These are phyloP conservation scores for Collybia sp. DNA, from an alignment of 768 basidiomycete species.

Conservation along the genomic window DNA sequence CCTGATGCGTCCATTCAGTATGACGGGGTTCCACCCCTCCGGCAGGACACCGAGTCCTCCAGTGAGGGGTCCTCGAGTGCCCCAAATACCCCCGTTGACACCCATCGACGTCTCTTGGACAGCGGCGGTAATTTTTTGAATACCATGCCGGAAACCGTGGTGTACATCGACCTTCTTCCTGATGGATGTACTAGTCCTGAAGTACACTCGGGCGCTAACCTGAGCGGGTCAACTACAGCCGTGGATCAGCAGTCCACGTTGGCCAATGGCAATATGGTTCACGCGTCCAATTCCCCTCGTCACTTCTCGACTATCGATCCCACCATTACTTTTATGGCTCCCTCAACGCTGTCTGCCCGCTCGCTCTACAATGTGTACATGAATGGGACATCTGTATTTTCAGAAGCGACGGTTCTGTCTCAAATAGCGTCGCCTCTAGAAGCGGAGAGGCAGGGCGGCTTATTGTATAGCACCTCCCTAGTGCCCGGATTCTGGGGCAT, in stretches of 20 bases:
- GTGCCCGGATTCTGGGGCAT: conserved; percentile 64
- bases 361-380: conserved; percentile 53
- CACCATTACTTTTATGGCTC: conserved; percentile 58
- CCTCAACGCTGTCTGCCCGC: conserved; percentile 39
- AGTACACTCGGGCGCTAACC: conserved; percentile 4
- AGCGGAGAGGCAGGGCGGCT: conserved; percentile 19
- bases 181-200: conserved; percentile 9
- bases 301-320: conserved; percentile 59
- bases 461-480: conserved; percentile 56
- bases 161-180: conserved; percentile 44
- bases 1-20: neutral
- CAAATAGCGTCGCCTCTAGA: conserved; percentile 18
- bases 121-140: conserved; percentile 6
- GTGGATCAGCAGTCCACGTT: neutral
- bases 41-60: conserved; percentile 28
- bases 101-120: conserved; percentile 15
- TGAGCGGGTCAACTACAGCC: conserved; percentile 4
- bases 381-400: conserved; percentile 43
- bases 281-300: conserved; percentile 43
- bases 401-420: conserved; percentile 39
- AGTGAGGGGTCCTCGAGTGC: conserved; percentile 34
- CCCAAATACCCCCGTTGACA: conserved; percentile 34
- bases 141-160: conserved; percentile 26
- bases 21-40: conserved; percentile 20
- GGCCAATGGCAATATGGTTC: conserved; percentile 18